Evolutionary conservation across 305 asterid genomes (phyloP), one percentile per base, ranked within the genome.

Genomic region (Withania somnifera): DNA sequence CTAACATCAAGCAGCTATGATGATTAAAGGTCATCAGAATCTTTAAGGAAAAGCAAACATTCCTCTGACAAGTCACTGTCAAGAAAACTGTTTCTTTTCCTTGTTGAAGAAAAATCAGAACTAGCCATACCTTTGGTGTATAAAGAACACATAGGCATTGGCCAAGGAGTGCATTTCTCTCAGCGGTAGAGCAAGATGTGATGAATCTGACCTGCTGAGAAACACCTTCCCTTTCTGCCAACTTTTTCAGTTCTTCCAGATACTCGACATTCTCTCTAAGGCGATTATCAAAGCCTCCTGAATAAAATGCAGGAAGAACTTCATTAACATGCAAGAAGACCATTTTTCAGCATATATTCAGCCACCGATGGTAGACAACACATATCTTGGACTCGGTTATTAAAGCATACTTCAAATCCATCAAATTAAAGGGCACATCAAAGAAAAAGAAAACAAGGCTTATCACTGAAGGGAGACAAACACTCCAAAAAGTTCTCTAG

Each of bases 261-360:
- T 96, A 96, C 84, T 94, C 98, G 0, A 92, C 97, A 20, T 94
- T 96, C 89, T 96, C 99, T 81, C 92, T 89, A 34, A 96, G 93
- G 68, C 98, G 97, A 68, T 84, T 82, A 86, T 96, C 99, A 81
- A 84, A 96, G 67, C 99, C 99, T 86, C 99, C 99, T 96, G 88
- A 42, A 73, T 17, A 71, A 42, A 40, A 60, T 28, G 19, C 40
- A 57, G 57, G 20, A 66, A 7, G 11, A 36, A 32, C 42, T 52
- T 15, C 53, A 20, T 63, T 69, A 40, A 8, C 80, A 9, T 58
- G 57, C 80, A 50, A 28, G 63, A 50, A 10, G 47, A 51, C 17
- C 51, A 26, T 24, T 26, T 50, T 15, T 75, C 47, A 75, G 30
- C 14, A 17, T 26, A 26, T 47, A 75, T 75, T 75, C 30, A 3